Evolutionary conservation across 2,329 filamentous ascomycete genomes (phyloP).

Genomic region (Talaromyces sp.): DNA sequence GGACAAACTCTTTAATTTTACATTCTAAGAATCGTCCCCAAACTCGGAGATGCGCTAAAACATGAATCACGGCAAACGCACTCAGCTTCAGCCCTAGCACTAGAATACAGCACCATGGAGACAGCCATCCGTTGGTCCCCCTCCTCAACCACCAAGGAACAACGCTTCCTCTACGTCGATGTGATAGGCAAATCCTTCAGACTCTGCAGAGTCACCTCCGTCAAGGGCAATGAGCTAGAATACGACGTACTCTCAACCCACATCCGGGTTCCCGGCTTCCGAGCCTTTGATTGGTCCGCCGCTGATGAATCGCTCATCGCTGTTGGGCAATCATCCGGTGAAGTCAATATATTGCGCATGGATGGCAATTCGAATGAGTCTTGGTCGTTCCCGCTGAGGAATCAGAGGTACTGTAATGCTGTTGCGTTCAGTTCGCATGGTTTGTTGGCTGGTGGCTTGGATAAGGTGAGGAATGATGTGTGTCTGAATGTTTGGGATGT

Average conservation of each 20-base stretch:
- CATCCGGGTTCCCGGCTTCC: conserved; percentile 58
- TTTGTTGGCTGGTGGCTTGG: conserved; percentile 59
- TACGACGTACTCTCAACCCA: conserved; percentile 55
- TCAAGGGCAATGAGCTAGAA: conserved; percentile 41
- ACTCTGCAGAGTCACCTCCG: conserved; percentile 51
- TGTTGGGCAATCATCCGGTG: conserved; percentile 60
- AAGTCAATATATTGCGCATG: conserved; percentile 57
- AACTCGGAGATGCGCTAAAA: neutral
- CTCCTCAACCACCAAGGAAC: conserved; percentile 51
- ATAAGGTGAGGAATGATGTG: conserved; percentile 62
- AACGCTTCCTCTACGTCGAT: conserved; percentile 61
- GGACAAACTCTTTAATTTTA: neutral
- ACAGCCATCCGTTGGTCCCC: conserved; percentile 63
- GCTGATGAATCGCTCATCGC: conserved; percentile 57
- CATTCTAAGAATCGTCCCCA: neutral
- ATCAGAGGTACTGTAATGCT: conserved; percentile 63
- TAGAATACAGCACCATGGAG: conserved; percentile 44
- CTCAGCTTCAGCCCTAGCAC: neutral
- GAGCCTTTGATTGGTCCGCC: conserved; percentile 64
- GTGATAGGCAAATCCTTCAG: conserved; percentile 58
- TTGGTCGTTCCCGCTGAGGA: conserved; percentile 56
- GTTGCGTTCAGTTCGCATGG: conserved; percentile 58
- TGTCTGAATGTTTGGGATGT: conserved; percentile 65
- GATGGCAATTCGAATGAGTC: conserved; percentile 48
- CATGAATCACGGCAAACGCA: conserved; percentile 16